phyloP scores from a whole-genome alignment of 768 basidiomycete genomes.

The Suillus occidentalis region DNA sequence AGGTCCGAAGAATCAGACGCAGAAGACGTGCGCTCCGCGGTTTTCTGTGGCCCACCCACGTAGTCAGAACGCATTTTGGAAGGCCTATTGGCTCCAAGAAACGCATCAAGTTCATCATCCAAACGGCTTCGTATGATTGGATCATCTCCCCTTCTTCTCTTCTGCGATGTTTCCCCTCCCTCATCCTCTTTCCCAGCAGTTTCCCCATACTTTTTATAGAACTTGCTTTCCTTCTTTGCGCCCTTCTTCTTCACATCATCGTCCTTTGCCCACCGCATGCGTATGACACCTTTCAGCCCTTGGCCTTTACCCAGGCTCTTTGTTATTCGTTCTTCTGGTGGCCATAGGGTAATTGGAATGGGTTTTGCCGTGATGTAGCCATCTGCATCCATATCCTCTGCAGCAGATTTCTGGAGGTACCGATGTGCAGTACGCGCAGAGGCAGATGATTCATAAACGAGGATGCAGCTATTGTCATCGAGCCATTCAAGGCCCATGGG shows the following conservation, averaged over 20 bases:
- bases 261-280: slow-evolving; percentile 73
- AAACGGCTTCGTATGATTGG: slow-evolving; percentile 41
- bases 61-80: slow-evolving; percentile 73
- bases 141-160: slow-evolving; percentile 38
- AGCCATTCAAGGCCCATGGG: slow-evolving; percentile 86
- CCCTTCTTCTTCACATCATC: slow-evolving; percentile 80
- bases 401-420: slow-evolving; percentile 48
- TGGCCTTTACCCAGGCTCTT: slow-evolving; percentile 68
- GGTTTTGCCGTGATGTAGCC: slow-evolving; percentile 65
- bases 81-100: slow-evolving; percentile 53
- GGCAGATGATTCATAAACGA: slow-evolving; percentile 64
- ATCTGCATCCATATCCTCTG: slow-evolving; percentile 52
- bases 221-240: slow-evolving; percentile 70
- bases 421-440: slow-evolving; percentile 54
- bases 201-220: slow-evolving; percentile 74
- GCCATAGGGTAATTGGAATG: slow-evolving; percentile 75
- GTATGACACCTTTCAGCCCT: slow-evolving; percentile 63
- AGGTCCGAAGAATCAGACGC: slow-evolving; percentile 43
- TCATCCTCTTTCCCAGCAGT: slow-evolving; percentile 61
- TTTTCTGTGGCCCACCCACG: slow-evolving; percentile 46
- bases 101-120: slow-evolving; percentile 70
- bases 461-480: slow-evolving; percentile 77
- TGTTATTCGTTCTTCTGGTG: slow-evolving; percentile 75
- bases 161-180: slow-evolving; percentile 31
- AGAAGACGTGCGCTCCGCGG: slow-evolving; percentile 58